A percentile compares a stretch with the other conserved stretches of the same genome.
Conservation (phyloP, 805 yeast genomes). For the Sugiyamaella lignohabitans region DNA sequence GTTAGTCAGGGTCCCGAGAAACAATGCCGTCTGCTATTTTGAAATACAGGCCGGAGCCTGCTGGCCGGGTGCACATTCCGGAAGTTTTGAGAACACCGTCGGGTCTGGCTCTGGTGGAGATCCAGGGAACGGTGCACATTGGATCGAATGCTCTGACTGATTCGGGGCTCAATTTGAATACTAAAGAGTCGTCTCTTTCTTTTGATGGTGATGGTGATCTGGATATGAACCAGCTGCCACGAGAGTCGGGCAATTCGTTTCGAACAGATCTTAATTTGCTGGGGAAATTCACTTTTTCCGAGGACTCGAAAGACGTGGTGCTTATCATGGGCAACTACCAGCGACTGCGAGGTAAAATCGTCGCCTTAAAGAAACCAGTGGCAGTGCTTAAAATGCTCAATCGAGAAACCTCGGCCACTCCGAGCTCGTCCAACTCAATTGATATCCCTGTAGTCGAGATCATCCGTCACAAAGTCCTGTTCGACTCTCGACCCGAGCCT, state of each 20-base stretch:
- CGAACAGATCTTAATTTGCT: neutral
- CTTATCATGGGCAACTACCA: constrained; percentile 22
- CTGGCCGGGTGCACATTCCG: no score
- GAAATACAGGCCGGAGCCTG: no score
- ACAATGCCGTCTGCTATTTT: no score
- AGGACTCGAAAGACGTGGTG: constrained; percentile 9
- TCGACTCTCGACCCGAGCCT: constrained; percentile 22
- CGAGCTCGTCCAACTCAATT: constrained; percentile 1
- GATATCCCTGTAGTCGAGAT: constrained; percentile 21
- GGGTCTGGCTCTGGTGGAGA: constrained; percentile 21
- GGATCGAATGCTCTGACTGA: constrained; percentile 16
- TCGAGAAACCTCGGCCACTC: constrained; percentile 1
- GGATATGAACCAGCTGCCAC: neutral
- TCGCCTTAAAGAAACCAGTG: constrained; percentile 18
- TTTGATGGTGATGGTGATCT: neutral
- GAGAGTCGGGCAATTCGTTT: neutral
- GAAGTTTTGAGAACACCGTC: constrained; percentile 22
- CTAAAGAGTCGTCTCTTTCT: neutral
- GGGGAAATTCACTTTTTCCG: constrained; percentile 6
- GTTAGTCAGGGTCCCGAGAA: no score
- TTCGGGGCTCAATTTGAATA: constrained; percentile 14
- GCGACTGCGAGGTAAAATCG: constrained; percentile 20
- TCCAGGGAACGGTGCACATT: constrained; percentile 22
- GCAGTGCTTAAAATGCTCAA: constrained; percentile 17
- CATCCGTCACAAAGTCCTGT: constrained; percentile 19